Evolutionary conservation across 2,329 filamentous ascomycete genomes (phyloP), one percentile per base, ranked within the genome.

Genomic region (Sphaerulina vaccinii): DNA sequence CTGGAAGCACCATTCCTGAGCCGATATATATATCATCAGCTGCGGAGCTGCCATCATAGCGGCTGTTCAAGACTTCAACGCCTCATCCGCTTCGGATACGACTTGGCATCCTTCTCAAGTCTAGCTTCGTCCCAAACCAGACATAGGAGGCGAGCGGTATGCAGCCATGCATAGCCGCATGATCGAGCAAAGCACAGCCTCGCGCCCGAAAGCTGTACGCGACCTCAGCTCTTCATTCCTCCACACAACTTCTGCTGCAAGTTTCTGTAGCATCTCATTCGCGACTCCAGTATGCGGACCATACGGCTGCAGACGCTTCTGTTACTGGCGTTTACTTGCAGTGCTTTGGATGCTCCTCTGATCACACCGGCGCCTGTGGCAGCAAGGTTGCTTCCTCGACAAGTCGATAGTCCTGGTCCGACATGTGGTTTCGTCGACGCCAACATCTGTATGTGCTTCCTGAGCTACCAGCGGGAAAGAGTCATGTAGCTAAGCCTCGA

Each of bases 361-460:
- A 49, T 49, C 15, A 49, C 45, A 24, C 45, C 45, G 18, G 18
- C 45, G 18, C 45, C 45, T 18, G 27, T 16, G 32, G 19, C 21
- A 22, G 19, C 5, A 15, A 19, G 5, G 36, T 15, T 11, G 22
- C 16, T 39, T 24, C 38, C 11, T 37, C 16, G 37, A 24, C 35
- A 3, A 6, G 38, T 36, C 45, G 45, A 21, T 27, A 36, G 11
- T 40, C 22, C 22, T 23, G 16, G 45, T 32, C 2, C 24, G 13
- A 38, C 24, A 10, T 49, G 45, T 23, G 45, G 45, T 18, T 49
- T 40, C 33, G 35, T 32, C 18, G 21, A 49, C 9, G 45, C 45
- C 16, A 18, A 38, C 21, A 27, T 49, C 22, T 32, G 45, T 49
- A 41, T 32, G 45, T 40, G 7, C 29, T 6, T 16, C 9, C 36